phyloP scores from a whole-genome alignment of 1,284 basidiomycete species.

The Leccinum fallax region DNA sequence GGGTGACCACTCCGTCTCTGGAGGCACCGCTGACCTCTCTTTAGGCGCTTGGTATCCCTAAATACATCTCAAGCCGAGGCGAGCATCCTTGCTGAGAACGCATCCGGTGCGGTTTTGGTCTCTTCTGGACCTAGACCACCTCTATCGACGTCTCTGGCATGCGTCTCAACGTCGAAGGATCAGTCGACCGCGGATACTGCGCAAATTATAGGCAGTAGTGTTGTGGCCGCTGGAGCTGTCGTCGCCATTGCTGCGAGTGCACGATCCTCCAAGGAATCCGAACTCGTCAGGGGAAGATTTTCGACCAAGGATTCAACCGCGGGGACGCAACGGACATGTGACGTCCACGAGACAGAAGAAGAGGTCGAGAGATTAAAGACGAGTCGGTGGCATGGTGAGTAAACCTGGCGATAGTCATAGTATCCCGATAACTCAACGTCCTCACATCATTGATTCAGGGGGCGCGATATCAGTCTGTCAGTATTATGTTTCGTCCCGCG shows the following conservation, averaged over 20 bases:
- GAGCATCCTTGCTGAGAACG: not conserved
- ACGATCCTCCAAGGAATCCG: not conserved
- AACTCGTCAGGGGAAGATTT: not conserved
- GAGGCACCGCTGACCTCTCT: not conserved
- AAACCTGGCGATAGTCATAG: not conserved
- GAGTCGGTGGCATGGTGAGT: constrained; percentile 12
- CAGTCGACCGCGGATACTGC: not conserved
- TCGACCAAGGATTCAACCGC: not conserved
- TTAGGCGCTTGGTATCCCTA: not conserved
- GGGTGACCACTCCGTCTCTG: not conserved
- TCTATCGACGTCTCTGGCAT: not conserved
- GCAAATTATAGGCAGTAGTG: not conserved
- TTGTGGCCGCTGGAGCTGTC: not conserved
- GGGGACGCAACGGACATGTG: not conserved
- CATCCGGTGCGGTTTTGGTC: not conserved
- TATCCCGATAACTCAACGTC: not conserved
- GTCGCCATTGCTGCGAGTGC: not conserved
- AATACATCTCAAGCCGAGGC: not conserved
- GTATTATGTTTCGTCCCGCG: not conserved
- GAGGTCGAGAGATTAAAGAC: not conserved
- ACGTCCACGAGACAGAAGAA: not conserved
- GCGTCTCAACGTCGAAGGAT: not conserved
- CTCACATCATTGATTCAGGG: constrained; percentile 8
- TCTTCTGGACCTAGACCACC: no score
- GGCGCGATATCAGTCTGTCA: not conserved